Conservation (phyloP, 2,329 filamentous ascomycete genomes). For the Colletotrichum liaoningense region DNA sequence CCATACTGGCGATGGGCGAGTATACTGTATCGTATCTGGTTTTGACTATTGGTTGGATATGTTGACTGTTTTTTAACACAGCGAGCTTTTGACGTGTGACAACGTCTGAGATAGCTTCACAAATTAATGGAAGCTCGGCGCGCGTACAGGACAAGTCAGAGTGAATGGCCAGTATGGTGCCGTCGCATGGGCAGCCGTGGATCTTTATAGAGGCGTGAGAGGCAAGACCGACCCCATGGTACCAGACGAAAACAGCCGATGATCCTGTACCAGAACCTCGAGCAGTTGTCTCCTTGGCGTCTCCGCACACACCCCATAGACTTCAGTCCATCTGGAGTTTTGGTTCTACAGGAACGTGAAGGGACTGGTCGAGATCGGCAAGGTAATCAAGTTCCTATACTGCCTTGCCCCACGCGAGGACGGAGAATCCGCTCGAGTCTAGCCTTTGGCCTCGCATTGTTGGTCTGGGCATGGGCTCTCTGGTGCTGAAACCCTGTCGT, state of each 20-base stretch:
- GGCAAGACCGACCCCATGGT: neutral
- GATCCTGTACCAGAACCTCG: slow-evolving; percentile 15
- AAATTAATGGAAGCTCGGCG: slow-evolving; percentile 2
- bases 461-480: neutral
- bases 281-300: slow-evolving; percentile 25
- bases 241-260: slow-evolving; percentile 15
- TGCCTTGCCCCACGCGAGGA: slow-evolving; percentile 26
- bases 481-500: neutral
- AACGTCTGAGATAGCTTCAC: slow-evolving; percentile 3
- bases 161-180: neutral
- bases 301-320: slow-evolving; percentile 19
- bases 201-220: slow-evolving; percentile 30
- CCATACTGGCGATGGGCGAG: slow-evolving; percentile 23
- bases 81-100: neutral
- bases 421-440: slow-evolving; percentile 5
- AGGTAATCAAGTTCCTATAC: slow-evolving; percentile 11
- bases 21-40: neutral
- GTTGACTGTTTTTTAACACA: neutral
- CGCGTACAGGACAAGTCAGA: neutral
- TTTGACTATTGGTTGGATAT: neutral
- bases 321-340: slow-evolving; percentile 11
- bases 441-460: neutral
- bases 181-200: slow-evolving; percentile 7
- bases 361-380: slow-evolving; percentile 22
- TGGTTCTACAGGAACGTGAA: slow-evolving; percentile 2